Conservation (phyloP, 2,329 filamentous ascomycete genomes). For the Cordyceps farinosa region DNA sequence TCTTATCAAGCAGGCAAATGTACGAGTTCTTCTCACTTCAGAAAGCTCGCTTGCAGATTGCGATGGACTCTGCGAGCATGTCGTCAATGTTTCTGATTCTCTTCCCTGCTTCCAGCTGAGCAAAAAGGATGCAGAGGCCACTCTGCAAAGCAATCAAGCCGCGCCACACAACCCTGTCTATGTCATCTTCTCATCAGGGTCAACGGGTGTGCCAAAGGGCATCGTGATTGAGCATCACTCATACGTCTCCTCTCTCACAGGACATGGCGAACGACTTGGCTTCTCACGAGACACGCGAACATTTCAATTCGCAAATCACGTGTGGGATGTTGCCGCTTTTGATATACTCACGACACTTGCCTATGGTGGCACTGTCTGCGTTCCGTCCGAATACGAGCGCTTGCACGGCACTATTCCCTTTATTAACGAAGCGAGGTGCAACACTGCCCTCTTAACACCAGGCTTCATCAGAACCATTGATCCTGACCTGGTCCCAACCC, state of each 20-base stretch:
- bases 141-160: background rate
- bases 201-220: constrained; percentile 21
- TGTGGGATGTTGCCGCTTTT: constrained; percentile 20
- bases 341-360: constrained; percentile 18
- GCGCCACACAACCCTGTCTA: background rate
- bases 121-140: background rate
- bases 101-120: background rate
- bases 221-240: constrained; percentile 19
- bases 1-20: constrained; percentile 1
- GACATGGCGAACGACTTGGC: background rate
- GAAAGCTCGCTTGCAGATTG: background rate
- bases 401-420: constrained; percentile 13
- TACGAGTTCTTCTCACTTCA: background rate
- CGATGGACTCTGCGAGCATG: background rate
- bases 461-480: constrained; percentile 21
- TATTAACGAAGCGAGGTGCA: constrained; percentile 10
- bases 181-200: constrained; percentile 20
- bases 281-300: background rate
- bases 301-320: constrained; percentile 18
- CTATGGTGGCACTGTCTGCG: constrained; percentile 17
- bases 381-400: constrained; percentile 19
- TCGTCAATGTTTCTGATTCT: constrained; percentile 3
- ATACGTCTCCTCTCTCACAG: background rate
- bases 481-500: constrained; percentile 18
- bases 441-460: constrained; percentile 20